Base-by-base conservation (phyloP, 306 rosid species). In the Quercus dentata region DNA sequence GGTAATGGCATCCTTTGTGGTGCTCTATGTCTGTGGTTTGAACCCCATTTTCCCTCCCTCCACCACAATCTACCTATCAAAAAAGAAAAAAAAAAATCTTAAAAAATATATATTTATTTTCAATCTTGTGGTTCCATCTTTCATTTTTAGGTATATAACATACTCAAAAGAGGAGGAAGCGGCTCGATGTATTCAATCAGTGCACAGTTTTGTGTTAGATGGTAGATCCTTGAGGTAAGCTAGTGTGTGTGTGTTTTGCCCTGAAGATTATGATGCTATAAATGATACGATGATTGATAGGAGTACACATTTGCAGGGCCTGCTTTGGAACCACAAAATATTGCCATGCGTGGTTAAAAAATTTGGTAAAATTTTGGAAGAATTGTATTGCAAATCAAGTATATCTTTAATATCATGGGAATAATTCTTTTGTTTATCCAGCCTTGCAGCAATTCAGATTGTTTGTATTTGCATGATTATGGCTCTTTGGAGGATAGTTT, bases 271-370 rank as follows among this genome's bases (percentile, higher is more conserved):
- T 62, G 77, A 76, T 79, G 62, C 70, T 12, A 21, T 70, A 52
- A 14, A 27, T 74, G 35, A 58, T 68, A 64, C 35, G 73, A 77
- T 79, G 79, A 84, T 65, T 72, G 51, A 52, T 77, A 57, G 62
- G 68, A 55, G 57, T 74, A 79, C 76, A 71, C 33, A 74, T 79
- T 76, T 74, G 88, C 85, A 87, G 90, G 85, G 90, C 90, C 58
- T 87, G 86, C 49, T 87, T 82, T 80, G 90, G 90, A 77, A 87
- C 90, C 80, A 87, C 90, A 57, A 87, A 87, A 63, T 87, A 85
- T 85, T 87, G 90, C 77, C 90, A 87, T 85, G 90, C 88, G 38
- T 87, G 90, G 90, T 70, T 87, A 79, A 87, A 86, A 85, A 82
- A 85, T 87, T 80, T 78, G 90, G 90, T 85, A 85, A 77, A 57